Conservation (phyloP, 495 filamentous ascomycete genomes). For the Penicillium lividum region DNA sequence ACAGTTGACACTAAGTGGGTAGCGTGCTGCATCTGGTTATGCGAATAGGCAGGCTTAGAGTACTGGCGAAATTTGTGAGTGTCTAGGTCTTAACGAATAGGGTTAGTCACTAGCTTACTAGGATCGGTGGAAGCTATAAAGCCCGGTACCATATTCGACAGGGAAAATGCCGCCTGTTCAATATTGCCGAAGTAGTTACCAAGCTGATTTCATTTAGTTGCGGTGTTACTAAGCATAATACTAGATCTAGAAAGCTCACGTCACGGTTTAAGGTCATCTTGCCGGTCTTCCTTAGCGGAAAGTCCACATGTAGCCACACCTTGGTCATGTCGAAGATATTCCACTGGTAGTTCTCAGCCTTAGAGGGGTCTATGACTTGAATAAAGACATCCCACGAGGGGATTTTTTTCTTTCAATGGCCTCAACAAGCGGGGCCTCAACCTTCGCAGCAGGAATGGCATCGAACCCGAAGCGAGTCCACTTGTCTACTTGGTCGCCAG, state of each 20-base stretch:
- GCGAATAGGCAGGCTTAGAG: conserved; percentile 70
- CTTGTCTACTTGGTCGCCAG: conserved; percentile 9
- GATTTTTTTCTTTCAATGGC: conserved; percentile 35
- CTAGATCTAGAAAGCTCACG: conserved; percentile 7
- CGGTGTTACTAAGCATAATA: too few relatives aligned
- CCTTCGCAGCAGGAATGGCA: conserved; percentile 28
- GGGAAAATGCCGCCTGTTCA: conserved; percentile 53
- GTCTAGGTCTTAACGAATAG: too few relatives aligned
- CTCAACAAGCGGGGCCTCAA: conserved; percentile 37
- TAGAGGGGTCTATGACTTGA: conserved; percentile 47
- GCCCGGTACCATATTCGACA: conserved; percentile 52
- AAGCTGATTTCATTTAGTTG: background rate
- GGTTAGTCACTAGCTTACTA: conserved; percentile 20
- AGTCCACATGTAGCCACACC: conserved; percentile 39
- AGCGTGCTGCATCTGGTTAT: conserved; percentile 67
- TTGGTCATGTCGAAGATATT: conserved; percentile 50
- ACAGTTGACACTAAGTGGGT: conserved; percentile 68
- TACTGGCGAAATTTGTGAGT: conserved; percentile 30
- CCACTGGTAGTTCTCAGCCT: conserved; percentile 32
- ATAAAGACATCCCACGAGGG: conserved; percentile 49
- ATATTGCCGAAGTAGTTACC: conserved; percentile 50
- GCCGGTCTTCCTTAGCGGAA: conserved; percentile 40
- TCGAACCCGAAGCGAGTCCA: conserved; percentile 36
- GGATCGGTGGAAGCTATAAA: conserved; percentile 46
- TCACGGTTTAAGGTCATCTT: conserved; percentile 38